A percentile compares a stretch with the other conserved stretches of the same genome.
Evolutionary conservation across 2,329 filamentous ascomycete species (phyloP).

Genomic region (Fusarium newnesense): DNA sequence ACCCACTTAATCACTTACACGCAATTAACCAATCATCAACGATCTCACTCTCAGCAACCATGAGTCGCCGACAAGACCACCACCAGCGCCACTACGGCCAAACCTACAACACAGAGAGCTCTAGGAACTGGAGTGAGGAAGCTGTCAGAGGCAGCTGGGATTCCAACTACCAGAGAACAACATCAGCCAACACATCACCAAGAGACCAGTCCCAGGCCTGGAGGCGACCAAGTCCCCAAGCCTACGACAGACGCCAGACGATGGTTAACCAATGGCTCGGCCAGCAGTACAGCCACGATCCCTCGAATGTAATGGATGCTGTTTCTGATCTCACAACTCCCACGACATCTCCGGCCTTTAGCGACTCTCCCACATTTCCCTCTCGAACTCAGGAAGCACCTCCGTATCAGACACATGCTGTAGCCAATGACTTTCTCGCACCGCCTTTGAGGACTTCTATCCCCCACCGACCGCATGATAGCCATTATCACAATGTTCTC

Average conservation of each 20-base stretch:
- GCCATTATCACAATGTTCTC: neutral
- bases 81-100: slow-evolving; percentile 12
- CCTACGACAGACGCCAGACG: slow-evolving; percentile 33
- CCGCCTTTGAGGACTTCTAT: slow-evolving; percentile 23
- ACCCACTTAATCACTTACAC: slow-evolving; percentile 23
- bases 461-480: slow-evolving; percentile 4
- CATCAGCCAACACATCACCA: slow-evolving; percentile 33
- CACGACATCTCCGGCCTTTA: slow-evolving; percentile 41
- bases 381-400: slow-evolving; percentile 18
- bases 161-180: slow-evolving; percentile 37
- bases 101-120: slow-evolving; percentile 35
- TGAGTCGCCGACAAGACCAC: slow-evolving; percentile 37
- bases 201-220: slow-evolving; percentile 31
- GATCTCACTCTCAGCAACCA: slow-evolving; percentile 14
- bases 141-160: slow-evolving; percentile 43
- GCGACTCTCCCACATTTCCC: slow-evolving; percentile 41
- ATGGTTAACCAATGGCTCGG: slow-evolving; percentile 43
- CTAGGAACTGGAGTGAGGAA: slow-evolving; percentile 45
- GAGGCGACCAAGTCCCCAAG: slow-evolving; percentile 23
- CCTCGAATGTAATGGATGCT: slow-evolving; percentile 26
- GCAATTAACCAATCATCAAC: slow-evolving; percentile 15
- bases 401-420: slow-evolving; percentile 20
- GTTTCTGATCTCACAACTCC: slow-evolving; percentile 41
- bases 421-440: slow-evolving; percentile 27
- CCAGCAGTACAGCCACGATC: slow-evolving; percentile 35